Evolutionary conservation across 768 basidiomycete species (phyloP).

Genomic region (Dioszegia crocea): DNA sequence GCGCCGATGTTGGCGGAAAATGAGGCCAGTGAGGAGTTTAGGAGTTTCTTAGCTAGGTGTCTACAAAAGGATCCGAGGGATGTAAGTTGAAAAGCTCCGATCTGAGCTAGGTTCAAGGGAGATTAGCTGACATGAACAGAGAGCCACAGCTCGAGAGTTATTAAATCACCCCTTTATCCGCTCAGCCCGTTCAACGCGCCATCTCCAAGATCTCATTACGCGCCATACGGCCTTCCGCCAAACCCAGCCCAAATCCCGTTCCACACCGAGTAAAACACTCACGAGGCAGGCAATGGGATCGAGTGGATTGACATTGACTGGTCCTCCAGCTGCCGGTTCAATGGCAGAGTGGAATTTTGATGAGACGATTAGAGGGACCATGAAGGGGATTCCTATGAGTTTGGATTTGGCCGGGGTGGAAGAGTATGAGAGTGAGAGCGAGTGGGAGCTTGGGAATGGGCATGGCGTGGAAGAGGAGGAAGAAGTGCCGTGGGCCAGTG

Average conservation of each 20-base stretch:
- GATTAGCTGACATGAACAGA: slow-evolving; percentile 54
- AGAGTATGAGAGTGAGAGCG: slow-evolving; percentile 41
- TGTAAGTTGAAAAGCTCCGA: slow-evolving; percentile 53
- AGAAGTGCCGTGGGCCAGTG: slow-evolving; percentile 29
- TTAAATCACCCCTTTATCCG: slow-evolving; percentile 91
- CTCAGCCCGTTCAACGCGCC: slow-evolving; percentile 72
- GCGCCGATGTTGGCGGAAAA: slow-evolving; percentile 80
- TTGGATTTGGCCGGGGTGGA: slow-evolving; percentile 34
- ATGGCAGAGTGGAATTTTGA: slow-evolving; percentile 85
- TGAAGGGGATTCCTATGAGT: slow-evolving; percentile 35
- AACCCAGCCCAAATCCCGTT: slow-evolving; percentile 54
- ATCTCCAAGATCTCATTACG: slow-evolving; percentile 81
- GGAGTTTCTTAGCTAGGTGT: slow-evolving; percentile 85
- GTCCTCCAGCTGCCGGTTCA: background rate
- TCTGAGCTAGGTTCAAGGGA: slow-evolving; percentile 16
- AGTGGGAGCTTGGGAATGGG: slow-evolving; percentile 48
- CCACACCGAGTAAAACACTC: slow-evolving; percentile 31
- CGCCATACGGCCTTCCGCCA: slow-evolving; percentile 73
- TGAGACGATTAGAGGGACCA: slow-evolving; percentile 43
- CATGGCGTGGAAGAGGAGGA: slow-evolving; percentile 14
- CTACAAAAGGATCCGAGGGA: slow-evolving; percentile 83
- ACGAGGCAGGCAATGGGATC: slow-evolving; percentile 48
- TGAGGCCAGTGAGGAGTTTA: slow-evolving; percentile 73
- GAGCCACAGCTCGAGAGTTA: slow-evolving; percentile 84
- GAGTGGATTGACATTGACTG: slow-evolving; percentile 17